Evolutionary conservation across 1,139 yeast species (phyloP).

Genomic region (Pichia sp.): DNA sequence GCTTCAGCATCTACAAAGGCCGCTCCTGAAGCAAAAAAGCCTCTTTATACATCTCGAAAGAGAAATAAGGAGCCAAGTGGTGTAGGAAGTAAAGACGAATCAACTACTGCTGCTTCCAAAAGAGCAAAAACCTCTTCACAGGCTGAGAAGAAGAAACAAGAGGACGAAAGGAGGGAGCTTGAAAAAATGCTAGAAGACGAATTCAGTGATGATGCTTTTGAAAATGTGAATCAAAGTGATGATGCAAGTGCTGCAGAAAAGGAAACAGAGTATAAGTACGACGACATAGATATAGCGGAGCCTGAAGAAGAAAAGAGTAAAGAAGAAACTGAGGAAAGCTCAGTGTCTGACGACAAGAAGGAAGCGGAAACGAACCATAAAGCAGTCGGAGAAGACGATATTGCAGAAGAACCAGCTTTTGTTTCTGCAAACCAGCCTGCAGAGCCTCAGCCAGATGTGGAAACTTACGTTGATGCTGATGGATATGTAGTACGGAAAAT

Average conservation of each 20-base stretch:
- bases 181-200: constrained; percentile 24
- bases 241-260: background rate
- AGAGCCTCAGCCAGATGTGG: constrained; percentile 11
- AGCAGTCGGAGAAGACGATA: no score
- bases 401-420: background rate
- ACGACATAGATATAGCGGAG: constrained; percentile 16
- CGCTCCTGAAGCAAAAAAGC: constrained; percentile 4
- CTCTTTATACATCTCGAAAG: constrained; percentile 14
- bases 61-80: constrained; percentile 15
- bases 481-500: constrained; percentile 16
- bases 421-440: background rate
- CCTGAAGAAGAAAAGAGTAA: background rate
- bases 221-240: background rate
- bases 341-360: background rate
- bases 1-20: constrained; percentile 3
- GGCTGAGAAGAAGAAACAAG: constrained; percentile 11
- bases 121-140: constrained; percentile 15
- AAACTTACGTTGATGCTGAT: constrained; percentile 16
- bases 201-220: constrained; percentile 18
- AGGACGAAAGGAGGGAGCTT: constrained; percentile 18
- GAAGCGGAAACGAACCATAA: background rate
- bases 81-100: background rate
- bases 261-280: constrained; percentile 5
- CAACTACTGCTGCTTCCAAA: background rate
- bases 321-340: background rate